Evolutionary conservation across 2,329 filamentous ascomycete species (phyloP).

Genomic region (Diaporthe sp.): DNA sequence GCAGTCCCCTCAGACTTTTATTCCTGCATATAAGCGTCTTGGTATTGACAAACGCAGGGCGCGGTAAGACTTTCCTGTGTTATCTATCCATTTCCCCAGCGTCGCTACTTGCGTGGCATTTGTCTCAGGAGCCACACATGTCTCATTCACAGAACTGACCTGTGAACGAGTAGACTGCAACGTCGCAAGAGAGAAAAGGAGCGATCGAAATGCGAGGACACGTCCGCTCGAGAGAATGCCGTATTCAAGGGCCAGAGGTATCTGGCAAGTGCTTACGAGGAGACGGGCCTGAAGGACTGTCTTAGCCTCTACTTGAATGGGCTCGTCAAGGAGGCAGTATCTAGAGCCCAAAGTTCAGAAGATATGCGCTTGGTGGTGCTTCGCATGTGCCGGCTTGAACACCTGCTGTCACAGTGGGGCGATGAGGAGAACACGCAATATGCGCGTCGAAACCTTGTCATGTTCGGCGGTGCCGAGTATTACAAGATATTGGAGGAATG

Average conservation of each 20-base stretch:
- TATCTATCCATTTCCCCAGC: background rate
- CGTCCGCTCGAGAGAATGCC: background rate
- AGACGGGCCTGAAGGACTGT: background rate
- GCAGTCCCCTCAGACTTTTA: background rate
- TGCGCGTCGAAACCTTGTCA: background rate
- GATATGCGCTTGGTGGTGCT: background rate
- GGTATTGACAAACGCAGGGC: background rate
- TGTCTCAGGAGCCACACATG: background rate
- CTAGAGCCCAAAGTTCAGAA: background rate
- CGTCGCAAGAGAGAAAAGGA: background rate
- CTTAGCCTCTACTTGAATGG: background rate
- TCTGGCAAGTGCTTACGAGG: background rate
- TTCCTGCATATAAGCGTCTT: background rate
- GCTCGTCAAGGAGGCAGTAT: conserved; percentile 7
- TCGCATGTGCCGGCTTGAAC: background rate
- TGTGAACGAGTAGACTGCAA: background rate
- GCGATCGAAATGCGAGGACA: background rate
- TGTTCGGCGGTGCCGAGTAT: background rate
- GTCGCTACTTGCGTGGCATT: background rate
- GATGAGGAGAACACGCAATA: background rate
- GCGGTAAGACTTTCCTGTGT: background rate
- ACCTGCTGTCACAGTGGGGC: background rate
- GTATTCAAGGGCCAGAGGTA: background rate
- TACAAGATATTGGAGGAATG: background rate
- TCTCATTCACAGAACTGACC: background rate